These are phyloP conservation scores for Spongispora temasekensis DNA, from an alignment of 1,284 basidiomycete species.

Conservation along the genomic window DNA sequence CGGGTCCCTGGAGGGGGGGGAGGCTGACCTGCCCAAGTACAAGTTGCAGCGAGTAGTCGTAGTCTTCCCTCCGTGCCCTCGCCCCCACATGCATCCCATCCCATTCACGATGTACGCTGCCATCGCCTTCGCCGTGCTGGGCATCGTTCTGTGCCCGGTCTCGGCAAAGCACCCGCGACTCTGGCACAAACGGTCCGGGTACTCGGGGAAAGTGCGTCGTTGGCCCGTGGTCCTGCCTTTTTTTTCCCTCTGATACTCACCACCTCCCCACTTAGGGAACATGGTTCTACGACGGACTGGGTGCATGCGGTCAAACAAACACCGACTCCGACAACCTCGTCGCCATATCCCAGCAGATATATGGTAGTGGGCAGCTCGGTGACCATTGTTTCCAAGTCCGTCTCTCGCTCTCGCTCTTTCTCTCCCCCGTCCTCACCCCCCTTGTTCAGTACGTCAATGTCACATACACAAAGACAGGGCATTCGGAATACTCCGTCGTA, in stretches of 20 bases:
- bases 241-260: not conserved
- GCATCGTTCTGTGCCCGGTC: not conserved
- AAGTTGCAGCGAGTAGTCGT: too few species aligned
- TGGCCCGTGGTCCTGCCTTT: too few species aligned
- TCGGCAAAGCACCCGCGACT: not conserved
- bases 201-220: not conserved
- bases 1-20: not conserved
- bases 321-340: not conserved
- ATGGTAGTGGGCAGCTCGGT: not conserved
- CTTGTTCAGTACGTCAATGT: not conserved
- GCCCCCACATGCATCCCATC: not conserved
- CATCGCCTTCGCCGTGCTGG: not conserved
- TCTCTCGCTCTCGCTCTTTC: not conserved
- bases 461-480: not conserved
- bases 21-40: not conserved
- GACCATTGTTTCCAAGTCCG: not conserved
- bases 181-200: not conserved
- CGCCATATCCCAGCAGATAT: not conserved
- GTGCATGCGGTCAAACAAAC: not conserved
- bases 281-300: not conserved
- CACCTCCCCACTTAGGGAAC: not conserved
- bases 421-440: not conserved
- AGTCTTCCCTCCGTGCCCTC: too few species aligned
- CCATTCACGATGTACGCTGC: not conserved
- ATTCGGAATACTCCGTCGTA: not conserved